phyloP scores from a whole-genome alignment of 2,329 filamentous ascomycete species.

The Arthrobotrys megalospora region DNA sequence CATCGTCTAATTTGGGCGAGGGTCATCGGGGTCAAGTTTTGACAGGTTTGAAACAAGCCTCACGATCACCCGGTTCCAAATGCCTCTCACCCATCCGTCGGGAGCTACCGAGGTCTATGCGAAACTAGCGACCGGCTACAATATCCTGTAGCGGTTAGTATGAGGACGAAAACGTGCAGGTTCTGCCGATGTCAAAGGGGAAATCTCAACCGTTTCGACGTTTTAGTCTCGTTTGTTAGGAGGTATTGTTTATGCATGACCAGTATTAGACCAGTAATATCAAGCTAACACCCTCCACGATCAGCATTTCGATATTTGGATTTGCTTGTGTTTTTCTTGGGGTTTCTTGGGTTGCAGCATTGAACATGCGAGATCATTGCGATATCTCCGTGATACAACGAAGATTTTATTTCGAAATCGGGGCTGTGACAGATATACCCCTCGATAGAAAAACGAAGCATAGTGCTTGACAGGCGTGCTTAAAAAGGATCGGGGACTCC shows the following conservation, averaged over 20 bases:
- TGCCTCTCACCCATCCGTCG: not conserved
- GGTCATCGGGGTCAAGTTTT: not conserved
- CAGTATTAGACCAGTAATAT: constrained; percentile 1
- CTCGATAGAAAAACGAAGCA: not conserved
- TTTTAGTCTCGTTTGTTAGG: constrained; percentile 6
- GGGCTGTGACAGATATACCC: constrained; percentile 10
- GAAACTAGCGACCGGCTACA: constrained; percentile 14
- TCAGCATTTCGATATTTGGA: not conserved
- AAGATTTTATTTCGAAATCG: constrained; percentile 20
- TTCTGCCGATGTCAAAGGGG: constrained; percentile 13
- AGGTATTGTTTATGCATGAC: constrained; percentile 15
- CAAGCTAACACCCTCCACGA: constrained; percentile 9
- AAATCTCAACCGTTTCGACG: constrained; percentile 20
- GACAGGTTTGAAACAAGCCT: constrained; percentile 2
- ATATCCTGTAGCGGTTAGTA: not conserved
- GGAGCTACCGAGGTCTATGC: constrained; percentile 14
- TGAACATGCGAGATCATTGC: not conserved
- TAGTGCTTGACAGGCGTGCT: not conserved
- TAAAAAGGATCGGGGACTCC: constrained; percentile 9
- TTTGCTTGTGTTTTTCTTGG: constrained; percentile 20
- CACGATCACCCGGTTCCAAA: not conserved
- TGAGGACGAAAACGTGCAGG: constrained; percentile 6
- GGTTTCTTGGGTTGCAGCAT: constrained; percentile 22
- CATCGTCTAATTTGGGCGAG: not conserved
- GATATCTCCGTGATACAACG: constrained; percentile 16